Conservation (phyloP, 2,329 filamentous ascomycete genomes). For the Alternaria ventricosa region DNA sequence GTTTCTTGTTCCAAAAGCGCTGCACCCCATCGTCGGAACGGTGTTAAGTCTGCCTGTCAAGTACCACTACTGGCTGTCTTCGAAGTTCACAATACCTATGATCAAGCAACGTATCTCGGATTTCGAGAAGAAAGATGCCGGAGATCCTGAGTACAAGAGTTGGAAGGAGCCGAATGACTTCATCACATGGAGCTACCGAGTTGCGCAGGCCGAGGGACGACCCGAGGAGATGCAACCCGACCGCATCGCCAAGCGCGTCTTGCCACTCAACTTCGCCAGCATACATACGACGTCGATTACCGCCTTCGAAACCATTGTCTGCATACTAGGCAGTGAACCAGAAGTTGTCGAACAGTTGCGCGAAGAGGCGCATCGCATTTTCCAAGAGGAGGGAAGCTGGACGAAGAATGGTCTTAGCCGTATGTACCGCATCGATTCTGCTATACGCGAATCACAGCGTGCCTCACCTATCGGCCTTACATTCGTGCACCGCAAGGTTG, state of each 20-base stretch:
- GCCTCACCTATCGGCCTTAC: slow-evolving; percentile 57
- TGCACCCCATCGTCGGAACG: slow-evolving; percentile 59
- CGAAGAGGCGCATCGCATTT: slow-evolving; percentile 51
- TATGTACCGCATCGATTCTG: slow-evolving; percentile 59
- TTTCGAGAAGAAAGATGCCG: slow-evolving; percentile 52
- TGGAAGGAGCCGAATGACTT: slow-evolving; percentile 62
- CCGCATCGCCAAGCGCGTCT: slow-evolving; percentile 59
- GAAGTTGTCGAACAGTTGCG: slow-evolving; percentile 43
- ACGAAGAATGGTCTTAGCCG: slow-evolving; percentile 54
- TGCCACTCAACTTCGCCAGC: slow-evolving; percentile 65
- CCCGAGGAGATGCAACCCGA: slow-evolving; percentile 55
- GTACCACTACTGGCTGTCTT: slow-evolving; percentile 55
- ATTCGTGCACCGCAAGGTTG: slow-evolving; percentile 57
- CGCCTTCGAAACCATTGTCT: slow-evolving; percentile 50
- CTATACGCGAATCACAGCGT: slow-evolving; percentile 62
- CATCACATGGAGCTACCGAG: slow-evolving; percentile 63
- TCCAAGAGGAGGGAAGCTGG: slow-evolving; percentile 52
- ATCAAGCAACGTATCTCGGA: slow-evolving; percentile 58
- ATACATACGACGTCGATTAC: slow-evolving; percentile 66
- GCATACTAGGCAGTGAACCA: slow-evolving; percentile 25
- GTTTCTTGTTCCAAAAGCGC: slow-evolving; percentile 55
- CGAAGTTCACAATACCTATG: slow-evolving; percentile 55
- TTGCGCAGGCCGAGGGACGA: slow-evolving; percentile 55
- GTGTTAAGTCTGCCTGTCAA: slow-evolving; percentile 56
- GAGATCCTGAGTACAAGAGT: slow-evolving; percentile 50